A percentile compares a stretch with the other conserved stretches of the same genome.
phyloP scores from a whole-genome alignment of 345 rosid genomes.

The sweet orange (Citrus sinensis) region DVS_A1.0 CM039163.1:737501-738000 shows the following conservation, averaged over 20 bases:
- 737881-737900: slow-evolving; percentile 29
- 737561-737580: slow-evolving; percentile 69
- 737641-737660: too few species aligned
- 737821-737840: slow-evolving; percentile 46
- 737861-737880: slow-evolving; percentile 19
- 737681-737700: background rate
- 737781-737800: slow-evolving; percentile 58
- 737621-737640: background rate
- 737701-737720: slow-evolving; percentile 57
- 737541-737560: slow-evolving; percentile 79
- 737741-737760: slow-evolving; percentile 67
- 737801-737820: slow-evolving; percentile 63
- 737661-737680: background rate
- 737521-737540: slow-evolving; percentile 80
- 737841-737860: slow-evolving; percentile 17
- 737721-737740: slow-evolving; percentile 68
- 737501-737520: slow-evolving; percentile 65
- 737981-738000: background rate
- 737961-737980: background rate
- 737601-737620: slow-evolving; percentile 1
- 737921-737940: slow-evolving; percentile 27
- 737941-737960: background rate
- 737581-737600: slow-evolving; percentile 55
- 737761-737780: slow-evolving; percentile 48
- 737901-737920: slow-evolving; percentile 32